Percentiles rank a stretch among this genome's conserved stretches.
Evolutionary conservation across 495 filamentous ascomycete species (phyloP).

Genomic region (Lasiosphaeris hirsuta): DNA sequence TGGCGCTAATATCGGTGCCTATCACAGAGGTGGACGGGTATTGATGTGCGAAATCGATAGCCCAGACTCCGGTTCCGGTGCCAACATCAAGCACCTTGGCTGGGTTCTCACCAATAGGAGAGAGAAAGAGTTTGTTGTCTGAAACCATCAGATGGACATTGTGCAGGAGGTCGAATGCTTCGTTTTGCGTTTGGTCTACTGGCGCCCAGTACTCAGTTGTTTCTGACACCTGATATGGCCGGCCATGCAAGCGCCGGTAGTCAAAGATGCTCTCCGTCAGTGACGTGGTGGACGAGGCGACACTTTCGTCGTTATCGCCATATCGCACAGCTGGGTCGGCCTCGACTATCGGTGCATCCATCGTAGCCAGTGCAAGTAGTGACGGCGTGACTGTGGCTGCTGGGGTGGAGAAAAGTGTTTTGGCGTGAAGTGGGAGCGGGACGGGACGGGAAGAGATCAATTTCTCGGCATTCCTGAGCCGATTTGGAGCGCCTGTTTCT

Average conservation of each 20-base stretch:
- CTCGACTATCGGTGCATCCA: not conserved
- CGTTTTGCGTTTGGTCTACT: constrained; percentile 3
- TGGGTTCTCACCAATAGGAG: not conserved
- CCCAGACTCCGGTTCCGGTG: constrained; percentile 8
- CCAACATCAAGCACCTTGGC: constrained; percentile 7
- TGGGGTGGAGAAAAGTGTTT: too few relatives aligned
- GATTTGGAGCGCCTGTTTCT: too few relatives aligned
- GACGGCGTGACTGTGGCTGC: too few relatives aligned
- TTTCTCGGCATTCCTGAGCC: too few relatives aligned
- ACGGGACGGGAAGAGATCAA: too few relatives aligned
- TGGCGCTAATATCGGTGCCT: constrained; percentile 2
- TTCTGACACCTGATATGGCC: not conserved
- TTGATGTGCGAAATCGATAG: constrained; percentile 2
- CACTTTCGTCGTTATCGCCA: constrained; percentile 4
- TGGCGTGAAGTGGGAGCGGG: too few relatives aligned
- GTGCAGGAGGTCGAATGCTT: constrained; percentile 3
- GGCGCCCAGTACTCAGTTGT: constrained; percentile 7
- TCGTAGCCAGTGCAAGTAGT: too few relatives aligned
- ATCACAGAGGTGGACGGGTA: not conserved
- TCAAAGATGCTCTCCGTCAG: constrained; percentile 6
- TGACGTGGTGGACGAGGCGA: constrained; percentile 3
- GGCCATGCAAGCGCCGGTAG: constrained; percentile 1
- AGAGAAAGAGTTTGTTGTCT: constrained; percentile 6
- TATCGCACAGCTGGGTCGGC: not conserved
- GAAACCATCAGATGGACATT: constrained; percentile 6